Evolutionary conservation across 306 rosid genomes (phyloP).

Genomic region (Luffa aegyptiaca): DNA sequence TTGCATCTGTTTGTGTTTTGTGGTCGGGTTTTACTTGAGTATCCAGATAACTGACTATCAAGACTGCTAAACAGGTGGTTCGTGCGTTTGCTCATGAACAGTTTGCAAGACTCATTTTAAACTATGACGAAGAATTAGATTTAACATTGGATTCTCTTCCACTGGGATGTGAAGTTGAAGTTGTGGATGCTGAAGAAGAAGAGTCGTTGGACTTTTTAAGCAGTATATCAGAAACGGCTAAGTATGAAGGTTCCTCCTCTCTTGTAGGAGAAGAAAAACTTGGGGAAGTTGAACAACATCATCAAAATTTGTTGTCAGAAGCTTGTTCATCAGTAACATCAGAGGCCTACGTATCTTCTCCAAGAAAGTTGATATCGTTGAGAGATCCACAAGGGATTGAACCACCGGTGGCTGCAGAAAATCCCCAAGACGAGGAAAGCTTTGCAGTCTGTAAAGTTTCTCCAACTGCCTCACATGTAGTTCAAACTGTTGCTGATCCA

Average conservation of each 20-base stretch:
- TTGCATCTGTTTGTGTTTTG: conserved; percentile 3
- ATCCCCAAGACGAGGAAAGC: conserved; percentile 27
- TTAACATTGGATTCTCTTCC: conserved; percentile 62
- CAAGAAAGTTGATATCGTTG: conserved; percentile 29
- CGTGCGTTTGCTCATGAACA: conserved; percentile 97
- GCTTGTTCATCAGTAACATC: conserved; percentile 36
- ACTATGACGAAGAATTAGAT: conserved; percentile 62
- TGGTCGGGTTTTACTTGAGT: conserved; percentile 1
- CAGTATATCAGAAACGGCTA: conserved; percentile 36
- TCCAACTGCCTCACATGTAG: conserved; percentile 49
- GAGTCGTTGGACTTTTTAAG: conserved; percentile 45
- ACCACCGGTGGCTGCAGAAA: conserved; percentile 22
- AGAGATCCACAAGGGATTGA: conserved; percentile 27
- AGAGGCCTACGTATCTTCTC: conserved; percentile 26
- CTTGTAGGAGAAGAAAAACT: conserved; percentile 26
- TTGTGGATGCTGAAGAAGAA: conserved; percentile 65
- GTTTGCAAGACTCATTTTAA: conserved; percentile 89
- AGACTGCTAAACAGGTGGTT: conserved; percentile 52
- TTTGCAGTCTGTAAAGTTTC: conserved; percentile 33
- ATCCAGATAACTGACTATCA: conserved; percentile 14
- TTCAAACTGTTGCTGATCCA: conserved; percentile 84
- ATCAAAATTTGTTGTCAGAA: conserved; percentile 31
- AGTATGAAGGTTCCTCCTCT: conserved; percentile 27
- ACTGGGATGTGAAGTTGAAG: conserved; percentile 37
- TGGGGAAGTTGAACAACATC: conserved; percentile 28